Percentiles rank a stretch among this genome's conserved stretches.
Evolutionary conservation across 441 rosid genomes (phyloP).

Genomic region (Capsella rubella): DNA sequence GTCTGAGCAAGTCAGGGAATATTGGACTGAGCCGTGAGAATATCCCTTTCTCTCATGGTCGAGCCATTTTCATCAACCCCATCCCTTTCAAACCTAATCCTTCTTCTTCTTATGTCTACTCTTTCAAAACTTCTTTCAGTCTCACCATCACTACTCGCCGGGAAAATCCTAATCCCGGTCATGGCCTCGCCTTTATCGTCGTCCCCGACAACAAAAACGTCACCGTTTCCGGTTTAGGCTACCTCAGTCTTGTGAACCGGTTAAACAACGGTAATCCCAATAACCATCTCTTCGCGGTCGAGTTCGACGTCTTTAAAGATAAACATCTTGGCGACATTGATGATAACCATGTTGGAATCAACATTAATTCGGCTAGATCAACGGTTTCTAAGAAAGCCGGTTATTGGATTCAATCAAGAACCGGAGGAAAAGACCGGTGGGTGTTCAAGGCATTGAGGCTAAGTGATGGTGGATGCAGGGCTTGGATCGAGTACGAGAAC

Average conservation of each 20-base stretch:
- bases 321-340: constrained; percentile 42
- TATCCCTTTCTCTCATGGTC: constrained; percentile 34
- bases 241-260: constrained; percentile 43
- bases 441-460: constrained; percentile 36
- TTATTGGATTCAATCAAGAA: constrained; percentile 24
- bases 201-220: constrained; percentile 16
- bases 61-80: constrained; percentile 37
- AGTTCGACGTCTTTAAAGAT: constrained; percentile 43
- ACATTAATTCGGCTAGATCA: constrained; percentile 34
- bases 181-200: constrained; percentile 41
- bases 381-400: constrained; percentile 35
- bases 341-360: constrained; percentile 43
- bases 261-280: constrained; percentile 33
- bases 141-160: constrained; percentile 27
- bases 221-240: constrained; percentile 21
- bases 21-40: constrained; percentile 26
- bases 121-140: constrained; percentile 37
- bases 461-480: constrained; percentile 28
- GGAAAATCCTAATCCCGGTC: constrained; percentile 15
- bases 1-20: constrained; percentile 18
- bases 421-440: constrained; percentile 15
- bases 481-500: constrained; percentile 44
- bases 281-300: constrained; percentile 45
- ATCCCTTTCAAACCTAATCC: constrained; percentile 30
- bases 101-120: constrained; percentile 13